A percentile compares a stretch with the other conserved stretches of the same genome.
These are phyloP conservation scores for Colletotrichum godetiae DNA, from an alignment of 2,329 filamentous ascomycete species.

Conservation along the genomic window DNA sequence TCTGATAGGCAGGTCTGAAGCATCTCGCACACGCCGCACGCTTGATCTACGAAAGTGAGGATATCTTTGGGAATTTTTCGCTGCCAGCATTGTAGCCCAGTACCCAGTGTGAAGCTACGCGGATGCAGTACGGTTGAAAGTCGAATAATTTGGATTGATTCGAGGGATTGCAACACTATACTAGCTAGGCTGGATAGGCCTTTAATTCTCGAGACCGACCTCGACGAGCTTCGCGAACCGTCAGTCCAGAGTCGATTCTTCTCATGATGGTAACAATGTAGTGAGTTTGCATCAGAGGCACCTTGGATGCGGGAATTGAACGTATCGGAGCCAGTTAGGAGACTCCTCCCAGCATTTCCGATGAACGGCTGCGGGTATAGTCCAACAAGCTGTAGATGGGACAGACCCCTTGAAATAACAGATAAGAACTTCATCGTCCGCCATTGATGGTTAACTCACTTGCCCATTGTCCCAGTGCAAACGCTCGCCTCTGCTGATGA, in stretches of 20 bases:
- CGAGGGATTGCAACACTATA: neutral
- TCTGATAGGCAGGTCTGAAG: neutral
- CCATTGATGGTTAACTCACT: neutral
- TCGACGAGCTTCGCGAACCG: too few species aligned
- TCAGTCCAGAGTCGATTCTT: neutral
- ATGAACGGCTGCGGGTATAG: neutral
- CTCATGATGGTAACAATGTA: neutral
- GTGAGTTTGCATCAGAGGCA: neutral
- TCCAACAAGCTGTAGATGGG: neutral
- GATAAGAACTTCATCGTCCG: neutral
- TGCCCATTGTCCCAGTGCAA: neutral
- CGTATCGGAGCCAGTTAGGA: neutral
- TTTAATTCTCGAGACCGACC: neutral
- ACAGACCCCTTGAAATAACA: neutral
- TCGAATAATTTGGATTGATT: neutral
- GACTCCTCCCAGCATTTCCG: neutral
- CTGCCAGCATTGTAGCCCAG: neutral
- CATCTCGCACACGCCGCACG: neutral
- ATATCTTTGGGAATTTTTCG: neutral
- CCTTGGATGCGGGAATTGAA: neutral
- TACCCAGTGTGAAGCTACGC: neutral
- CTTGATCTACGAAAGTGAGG: neutral
- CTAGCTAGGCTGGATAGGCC: neutral
- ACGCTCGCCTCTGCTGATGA: neutral
- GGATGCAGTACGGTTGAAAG: neutral